Evolutionary conservation across 2,329 filamentous ascomycete species (phyloP).

Genomic region (Beauveria brongniartii): DNA sequence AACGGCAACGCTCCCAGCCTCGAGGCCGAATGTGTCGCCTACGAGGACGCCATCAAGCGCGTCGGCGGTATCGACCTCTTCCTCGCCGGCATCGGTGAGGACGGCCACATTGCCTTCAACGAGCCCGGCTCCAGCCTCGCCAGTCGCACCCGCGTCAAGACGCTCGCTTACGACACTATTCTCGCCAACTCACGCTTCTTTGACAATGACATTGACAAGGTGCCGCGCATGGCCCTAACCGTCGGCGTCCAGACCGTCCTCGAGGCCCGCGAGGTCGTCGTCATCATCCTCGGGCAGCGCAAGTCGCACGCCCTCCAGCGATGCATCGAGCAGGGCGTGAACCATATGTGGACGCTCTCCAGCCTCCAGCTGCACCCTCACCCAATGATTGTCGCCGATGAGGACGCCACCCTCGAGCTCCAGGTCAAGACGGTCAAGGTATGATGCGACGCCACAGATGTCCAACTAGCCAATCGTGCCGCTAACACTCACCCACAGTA

Average conservation of each 20-base stretch:
- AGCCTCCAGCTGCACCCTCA: constrained; percentile 73
- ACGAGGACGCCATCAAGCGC: constrained; percentile 68
- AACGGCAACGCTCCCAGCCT: constrained; percentile 72
- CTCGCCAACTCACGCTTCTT: constrained; percentile 82
- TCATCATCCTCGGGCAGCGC: constrained; percentile 74
- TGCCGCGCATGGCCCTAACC: constrained; percentile 75
- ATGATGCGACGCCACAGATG: constrained; percentile 1
- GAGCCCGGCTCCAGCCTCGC: constrained; percentile 74
- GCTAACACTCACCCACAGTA: constrained; percentile 34
- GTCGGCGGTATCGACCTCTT: constrained; percentile 79
- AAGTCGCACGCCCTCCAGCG: constrained; percentile 73
- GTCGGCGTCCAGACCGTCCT: constrained; percentile 79
- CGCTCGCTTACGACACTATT: constrained; percentile 78
- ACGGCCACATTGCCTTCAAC: constrained; percentile 87
- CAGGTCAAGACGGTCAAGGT: constrained; percentile 66
- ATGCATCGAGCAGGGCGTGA: constrained; percentile 73
- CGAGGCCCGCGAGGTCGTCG: constrained; percentile 72
- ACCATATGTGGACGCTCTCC: constrained; percentile 87
- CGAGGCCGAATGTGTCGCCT: constrained; percentile 67
- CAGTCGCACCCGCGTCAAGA: constrained; percentile 77
- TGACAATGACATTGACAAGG: constrained; percentile 60
- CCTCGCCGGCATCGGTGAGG: constrained; percentile 75
- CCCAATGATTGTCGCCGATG: constrained; percentile 75
- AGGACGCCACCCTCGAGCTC: constrained; percentile 66
- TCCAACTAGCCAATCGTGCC: no score